Percentiles rank a stretch among this genome's conserved stretches.
Evolutionary conservation across 768 basidiomycete genomes (phyloP).

Genomic region (Termitomyces heimii): DNA sequence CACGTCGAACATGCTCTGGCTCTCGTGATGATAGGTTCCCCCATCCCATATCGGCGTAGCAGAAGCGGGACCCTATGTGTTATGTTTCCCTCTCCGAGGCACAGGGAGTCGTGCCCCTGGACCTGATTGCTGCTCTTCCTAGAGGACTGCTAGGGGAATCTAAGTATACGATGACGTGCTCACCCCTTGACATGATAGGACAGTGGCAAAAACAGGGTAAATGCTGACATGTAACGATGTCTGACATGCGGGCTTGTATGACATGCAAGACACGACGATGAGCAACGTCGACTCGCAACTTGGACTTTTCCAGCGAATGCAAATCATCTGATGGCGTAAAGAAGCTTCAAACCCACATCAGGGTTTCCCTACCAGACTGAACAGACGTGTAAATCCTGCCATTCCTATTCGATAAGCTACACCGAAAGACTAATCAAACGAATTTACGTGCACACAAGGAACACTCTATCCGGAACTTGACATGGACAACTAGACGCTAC

Average conservation of each 20-base stretch:
- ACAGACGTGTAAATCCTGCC: no score
- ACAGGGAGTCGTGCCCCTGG: neutral
- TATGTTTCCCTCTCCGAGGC: neutral
- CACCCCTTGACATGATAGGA: neutral
- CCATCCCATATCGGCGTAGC: neutral
- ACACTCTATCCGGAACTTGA: neutral
- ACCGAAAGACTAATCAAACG: neutral
- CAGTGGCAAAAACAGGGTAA: neutral
- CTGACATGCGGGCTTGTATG: neutral
- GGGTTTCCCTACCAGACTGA: neutral
- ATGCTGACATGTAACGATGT: neutral
- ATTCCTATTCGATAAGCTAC: no score
- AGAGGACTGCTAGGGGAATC: neutral
- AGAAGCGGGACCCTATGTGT: neutral
- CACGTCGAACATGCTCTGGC: neutral
- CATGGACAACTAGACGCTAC: constrained; percentile 4
- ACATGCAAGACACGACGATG: neutral
- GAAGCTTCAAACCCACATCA: neutral
- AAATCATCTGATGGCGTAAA: neutral
- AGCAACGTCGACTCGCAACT: neutral
- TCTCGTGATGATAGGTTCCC: neutral
- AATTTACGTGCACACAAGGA: neutral
- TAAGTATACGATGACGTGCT: neutral
- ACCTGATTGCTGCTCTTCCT: constrained; percentile 1
- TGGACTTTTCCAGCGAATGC: neutral